Evolutionary conservation across 2,329 filamentous ascomycete species (phyloP), one percentile per base, ranked within the genome.

Genomic region (Meredithiella fracta): DNA sequence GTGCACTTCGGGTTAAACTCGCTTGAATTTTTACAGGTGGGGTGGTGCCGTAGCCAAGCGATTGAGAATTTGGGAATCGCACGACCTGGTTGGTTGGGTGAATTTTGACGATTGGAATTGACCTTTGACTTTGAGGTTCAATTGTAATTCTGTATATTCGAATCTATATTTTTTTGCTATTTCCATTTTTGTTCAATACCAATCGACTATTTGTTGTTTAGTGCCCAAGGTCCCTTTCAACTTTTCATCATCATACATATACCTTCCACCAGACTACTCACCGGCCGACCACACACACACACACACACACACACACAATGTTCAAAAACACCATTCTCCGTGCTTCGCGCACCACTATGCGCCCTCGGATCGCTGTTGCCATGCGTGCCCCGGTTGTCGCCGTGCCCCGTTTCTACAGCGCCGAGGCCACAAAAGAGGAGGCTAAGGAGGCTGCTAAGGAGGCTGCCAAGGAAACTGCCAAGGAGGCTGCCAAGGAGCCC

Each of bases 401-500:
- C 7, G 42, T 37, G n/a, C 20, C 53, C 26, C 57, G 59, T 53
- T 57, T 53, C 58, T 60, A 60, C 52, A 57, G 52, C 53, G 47
- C 58, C 47, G 60, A 61, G 54, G 34, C 53, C 9, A n/a, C 47
- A 34, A 57, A 62, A 56, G 25, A 63, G 63, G 62, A 59, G 25
- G 65, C 66, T 47, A 57, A 62, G 14, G 65, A 67, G 58, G 62
- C 61, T 20, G 53, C 58, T 3, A 61, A 67, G 40, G 40, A 63
- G 63, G 62, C 58, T 25, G 65, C 66, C 47, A 57, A 62, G 14
- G 65, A 67, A 58, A 62, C 61, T 20, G 53, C 58, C 3, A 61
- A 67, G 40, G 40, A 63, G 63, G 62, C 58, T 25, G 65, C 66
- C 47, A 57, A 62, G 14, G 65, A 67, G n/a, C n/a, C 64, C 14